Conservation (phyloP, 148 eudicot genomes). For the Chenopodium album region DNA sequence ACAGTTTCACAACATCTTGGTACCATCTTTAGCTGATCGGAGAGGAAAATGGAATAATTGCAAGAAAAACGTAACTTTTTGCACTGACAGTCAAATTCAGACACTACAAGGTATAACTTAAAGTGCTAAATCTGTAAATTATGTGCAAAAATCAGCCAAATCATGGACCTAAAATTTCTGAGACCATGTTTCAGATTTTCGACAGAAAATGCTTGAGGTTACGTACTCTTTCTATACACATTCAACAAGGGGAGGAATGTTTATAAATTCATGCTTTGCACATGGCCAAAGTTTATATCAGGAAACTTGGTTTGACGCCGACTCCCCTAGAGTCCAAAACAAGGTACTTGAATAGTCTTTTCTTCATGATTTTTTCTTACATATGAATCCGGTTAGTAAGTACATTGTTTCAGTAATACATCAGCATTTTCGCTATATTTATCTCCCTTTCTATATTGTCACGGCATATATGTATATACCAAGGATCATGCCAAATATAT, state of each 20-base stretch:
- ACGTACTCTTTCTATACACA: slow-evolving; percentile 42
- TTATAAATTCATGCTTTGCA: slow-evolving; percentile 88
- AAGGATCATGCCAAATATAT: too few species aligned
- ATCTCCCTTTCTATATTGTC: too few species aligned
- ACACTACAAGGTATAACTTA: slow-evolving; percentile 61
- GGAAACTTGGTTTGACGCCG: slow-evolving; percentile 70
- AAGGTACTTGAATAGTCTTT: slow-evolving; percentile 44
- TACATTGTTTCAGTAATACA: too few species aligned
- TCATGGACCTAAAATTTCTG: not conserved
- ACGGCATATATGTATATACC: too few species aligned
- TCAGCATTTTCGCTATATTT: too few species aligned
- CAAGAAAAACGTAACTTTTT: slow-evolving; percentile 52
- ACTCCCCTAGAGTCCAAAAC: slow-evolving; percentile 73
- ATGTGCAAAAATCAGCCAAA: not conserved
- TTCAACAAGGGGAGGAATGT: slow-evolving; percentile 77
- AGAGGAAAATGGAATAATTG: slow-evolving; percentile 68
- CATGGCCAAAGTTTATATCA: slow-evolving; percentile 93
- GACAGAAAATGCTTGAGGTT: slow-evolving; percentile 65
- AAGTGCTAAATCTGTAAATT: too few species aligned
- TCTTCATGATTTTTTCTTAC: not conserved
- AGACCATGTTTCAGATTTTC: slow-evolving; percentile 46
- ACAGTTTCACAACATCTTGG: slow-evolving; percentile 74
- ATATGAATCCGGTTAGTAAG: too few species aligned
- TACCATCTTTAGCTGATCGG: slow-evolving; percentile 75
- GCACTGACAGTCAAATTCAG: slow-evolving; percentile 48